Evolutionary conservation across 2,329 filamentous ascomycete genomes (phyloP).

Genomic region (Talaromyces sp.): DNA sequence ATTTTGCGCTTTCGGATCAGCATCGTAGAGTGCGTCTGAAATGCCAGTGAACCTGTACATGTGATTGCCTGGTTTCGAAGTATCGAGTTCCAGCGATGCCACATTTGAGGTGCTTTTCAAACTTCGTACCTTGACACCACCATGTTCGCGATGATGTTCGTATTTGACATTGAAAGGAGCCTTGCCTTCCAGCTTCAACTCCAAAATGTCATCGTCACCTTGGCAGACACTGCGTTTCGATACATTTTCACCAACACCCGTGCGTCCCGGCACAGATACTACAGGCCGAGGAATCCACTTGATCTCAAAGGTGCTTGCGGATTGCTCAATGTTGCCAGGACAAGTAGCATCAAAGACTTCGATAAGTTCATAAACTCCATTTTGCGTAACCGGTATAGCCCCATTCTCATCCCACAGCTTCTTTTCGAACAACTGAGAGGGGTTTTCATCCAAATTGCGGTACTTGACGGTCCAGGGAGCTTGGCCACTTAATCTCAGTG

Average conservation of each 20-base stretch:
- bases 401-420: conserved; percentile 58
- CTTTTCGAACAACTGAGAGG: conserved; percentile 47
- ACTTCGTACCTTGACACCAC: conserved; percentile 56
- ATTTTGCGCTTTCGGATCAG: conserved; percentile 59
- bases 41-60: conserved; percentile 80
- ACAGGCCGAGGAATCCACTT: conserved; percentile 79
- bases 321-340: conserved; percentile 70
- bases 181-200: conserved; percentile 72
- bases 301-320: conserved; percentile 70
- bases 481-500: conserved; percentile 78
- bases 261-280: conserved; percentile 48
- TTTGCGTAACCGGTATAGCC: conserved; percentile 57
- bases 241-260: conserved; percentile 51
- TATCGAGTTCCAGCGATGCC: conserved; percentile 80
- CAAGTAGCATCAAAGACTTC: conserved; percentile 75
- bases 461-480: conserved; percentile 78
- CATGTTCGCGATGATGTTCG: conserved; percentile 57
- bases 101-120: conserved; percentile 72
- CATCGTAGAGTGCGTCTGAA: conserved; percentile 79
- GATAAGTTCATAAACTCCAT: conserved; percentile 74
- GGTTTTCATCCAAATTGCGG: conserved; percentile 57
- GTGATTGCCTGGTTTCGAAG: conserved; percentile 72
- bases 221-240: conserved; percentile 83
- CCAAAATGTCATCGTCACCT: conserved; percentile 84
- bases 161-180: conserved; percentile 82